A percentile compares a stretch with the other conserved stretches of the same genome.
These are phyloP conservation scores for Cyclospora cayetanensis DNA, from an alignment of 169 alveolate genomes.

Conservation along the genomic window DNA sequence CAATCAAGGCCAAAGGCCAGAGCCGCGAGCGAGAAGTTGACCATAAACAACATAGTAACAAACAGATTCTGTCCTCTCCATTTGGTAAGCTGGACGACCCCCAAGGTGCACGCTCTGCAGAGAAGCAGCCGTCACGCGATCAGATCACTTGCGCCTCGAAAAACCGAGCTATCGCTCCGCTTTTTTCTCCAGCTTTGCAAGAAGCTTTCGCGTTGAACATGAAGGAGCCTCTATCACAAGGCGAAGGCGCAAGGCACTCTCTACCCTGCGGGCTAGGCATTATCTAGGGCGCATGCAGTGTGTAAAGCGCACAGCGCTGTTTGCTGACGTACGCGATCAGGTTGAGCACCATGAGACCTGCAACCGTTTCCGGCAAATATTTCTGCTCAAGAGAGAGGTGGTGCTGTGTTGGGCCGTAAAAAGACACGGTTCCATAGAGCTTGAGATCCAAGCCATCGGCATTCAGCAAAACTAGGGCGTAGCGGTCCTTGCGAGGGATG, in stretches of 20 bases:
- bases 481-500: constrained; percentile 20
- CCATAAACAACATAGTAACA: not conserved
- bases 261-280: too few relatives aligned
- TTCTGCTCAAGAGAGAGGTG: constrained; percentile 41
- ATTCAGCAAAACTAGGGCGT: constrained; percentile 38
- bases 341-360: constrained; percentile 4
- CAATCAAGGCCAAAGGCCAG: constrained; percentile 39
- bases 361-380: not conserved
- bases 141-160: too few relatives aligned
- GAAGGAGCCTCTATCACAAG: too few relatives aligned
- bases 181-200: too few relatives aligned
- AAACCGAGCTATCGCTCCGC: too few relatives aligned
- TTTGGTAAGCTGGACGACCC: not conserved
- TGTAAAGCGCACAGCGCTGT: too few relatives aligned
- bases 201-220: too few relatives aligned
- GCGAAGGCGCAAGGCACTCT: too few relatives aligned
- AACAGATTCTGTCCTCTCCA: not conserved
- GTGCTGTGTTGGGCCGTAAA: not conserved
- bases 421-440: not conserved
- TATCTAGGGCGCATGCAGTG: too few relatives aligned
- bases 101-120: not conserved
- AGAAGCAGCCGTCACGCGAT: too few relatives aligned
- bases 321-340: constrained; percentile 19
- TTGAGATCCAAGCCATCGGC: constrained; percentile 35
- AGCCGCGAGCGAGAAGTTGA: constrained; percentile 7